Percentiles rank a stretch among this genome's conserved stretches.
Conservation (phyloP, 495 filamentous ascomycete genomes). For the Hyphodiscus hymeniophilus region DNA sequence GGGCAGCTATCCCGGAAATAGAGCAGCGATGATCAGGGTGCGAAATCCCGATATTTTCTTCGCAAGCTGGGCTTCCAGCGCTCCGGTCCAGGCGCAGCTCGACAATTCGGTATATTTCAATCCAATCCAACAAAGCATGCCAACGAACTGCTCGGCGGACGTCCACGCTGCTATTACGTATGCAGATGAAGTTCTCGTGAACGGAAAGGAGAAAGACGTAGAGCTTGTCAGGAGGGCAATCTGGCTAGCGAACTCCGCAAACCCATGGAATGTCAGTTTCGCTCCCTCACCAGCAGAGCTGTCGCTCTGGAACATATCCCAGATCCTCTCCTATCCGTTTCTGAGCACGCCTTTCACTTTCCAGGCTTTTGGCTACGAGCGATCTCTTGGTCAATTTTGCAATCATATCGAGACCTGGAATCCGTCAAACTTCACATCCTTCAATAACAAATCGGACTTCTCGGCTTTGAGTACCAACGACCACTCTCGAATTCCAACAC, state of each 20-base stretch:
- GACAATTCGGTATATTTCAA: slow-evolving; percentile 7
- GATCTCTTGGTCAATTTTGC: background rate
- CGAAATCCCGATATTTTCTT: slow-evolving; percentile 10
- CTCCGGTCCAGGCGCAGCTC: slow-evolving; percentile 1
- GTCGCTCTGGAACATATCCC: background rate
- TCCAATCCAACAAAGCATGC: background rate
- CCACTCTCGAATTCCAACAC: background rate
- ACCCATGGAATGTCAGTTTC: background rate
- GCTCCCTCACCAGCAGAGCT: background rate
- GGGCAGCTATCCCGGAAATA: slow-evolving; percentile 10
- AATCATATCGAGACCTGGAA: background rate
- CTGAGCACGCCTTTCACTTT: background rate
- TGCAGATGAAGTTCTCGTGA: background rate
- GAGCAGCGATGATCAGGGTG: slow-evolving; percentile 2
- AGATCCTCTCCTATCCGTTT: background rate
- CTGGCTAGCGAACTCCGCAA: background rate
- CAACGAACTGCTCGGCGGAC: slow-evolving; percentile 12
- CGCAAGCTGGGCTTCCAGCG: slow-evolving; percentile 10
- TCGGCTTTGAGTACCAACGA: background rate
- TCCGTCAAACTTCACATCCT: background rate
- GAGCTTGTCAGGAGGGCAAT: background rate
- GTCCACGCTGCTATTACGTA: slow-evolving; percentile 7
- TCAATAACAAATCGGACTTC: background rate
- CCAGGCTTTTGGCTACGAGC: background rate
- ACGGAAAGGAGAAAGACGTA: background rate